Evolutionary conservation across 306 rosid genomes (phyloP).

Genomic region (Aeschynomene evenia): DNA sequence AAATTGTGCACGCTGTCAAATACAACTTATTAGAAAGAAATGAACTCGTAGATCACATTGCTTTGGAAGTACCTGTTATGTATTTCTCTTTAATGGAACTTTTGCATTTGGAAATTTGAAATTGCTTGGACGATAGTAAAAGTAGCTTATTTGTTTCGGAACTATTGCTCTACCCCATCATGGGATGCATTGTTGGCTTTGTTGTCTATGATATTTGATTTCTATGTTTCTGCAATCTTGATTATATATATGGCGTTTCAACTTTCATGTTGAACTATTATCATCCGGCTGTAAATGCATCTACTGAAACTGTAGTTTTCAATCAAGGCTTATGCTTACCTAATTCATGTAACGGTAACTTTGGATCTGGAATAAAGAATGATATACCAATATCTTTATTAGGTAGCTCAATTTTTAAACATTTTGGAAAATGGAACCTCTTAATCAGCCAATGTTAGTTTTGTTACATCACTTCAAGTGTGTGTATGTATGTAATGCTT

Average conservation of each 20-base stretch:
- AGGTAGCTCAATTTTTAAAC: background rate
- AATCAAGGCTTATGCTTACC: background rate
- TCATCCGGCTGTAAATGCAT: background rate
- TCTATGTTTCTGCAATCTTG: conserved; percentile 6
- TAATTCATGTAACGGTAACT: background rate
- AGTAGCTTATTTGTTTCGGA: conserved; percentile 5
- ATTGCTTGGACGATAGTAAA: background rate
- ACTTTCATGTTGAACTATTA: background rate
- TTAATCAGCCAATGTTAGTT: background rate
- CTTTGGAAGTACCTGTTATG: conserved; percentile 4
- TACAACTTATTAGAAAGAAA: background rate
- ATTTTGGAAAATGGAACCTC: background rate
- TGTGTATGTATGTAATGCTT: background rate
- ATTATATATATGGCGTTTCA: background rate
- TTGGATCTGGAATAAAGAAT: background rate
- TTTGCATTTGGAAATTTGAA: conserved; percentile 4
- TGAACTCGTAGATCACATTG: conserved; percentile 13
- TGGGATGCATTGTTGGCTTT: conserved; percentile 6
- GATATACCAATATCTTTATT: background rate
- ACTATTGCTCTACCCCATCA: background rate
- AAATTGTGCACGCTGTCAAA: conserved; percentile 2
- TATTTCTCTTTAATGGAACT: conserved; percentile 20
- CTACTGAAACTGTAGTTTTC: background rate
- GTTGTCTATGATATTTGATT: background rate
- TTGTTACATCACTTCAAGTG: background rate